Evolutionary conservation across 2,329 filamentous ascomycete genomes (phyloP), one percentile per base, ranked within the genome.

Genomic region (Hypoxylon sp.): DNA sequence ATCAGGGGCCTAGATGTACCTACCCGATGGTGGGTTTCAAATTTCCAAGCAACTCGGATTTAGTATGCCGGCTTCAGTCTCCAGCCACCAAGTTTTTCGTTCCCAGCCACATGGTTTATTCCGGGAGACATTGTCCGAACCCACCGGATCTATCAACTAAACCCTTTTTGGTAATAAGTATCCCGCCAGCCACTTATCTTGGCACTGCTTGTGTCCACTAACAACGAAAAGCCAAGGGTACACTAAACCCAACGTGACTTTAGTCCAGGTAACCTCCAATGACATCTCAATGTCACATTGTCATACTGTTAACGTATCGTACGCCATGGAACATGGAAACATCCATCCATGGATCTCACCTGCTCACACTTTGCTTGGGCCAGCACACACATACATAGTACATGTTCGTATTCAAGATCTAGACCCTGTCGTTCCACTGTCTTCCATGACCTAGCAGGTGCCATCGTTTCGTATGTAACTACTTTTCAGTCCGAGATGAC

Each of bases 381-480:
- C 64, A 65, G 28, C 67, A 55, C 64, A 70, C 58, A 65, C 58
- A 25, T 50, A 56, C 25, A 25, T 25, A 5, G 6, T 28, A 28
- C 65, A 64, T 60, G 43, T 21, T 68, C 61, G 65, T 68, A 63
- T 72, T 65, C 62, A 10, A 56, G 41, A 52, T 32, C 64, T 34
- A 48, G 57, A 49, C 66, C 69, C 46, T 67, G 58, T 63, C 51
- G 43, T 70, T 30, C 64, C 59, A 61, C 55, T 46, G 10, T 58
- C 32, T 57, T 58, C 46, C 38, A 49, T 60, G 60, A 28, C 32
- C 48, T 57, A 11, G 51, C 51, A 25, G 50, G 25, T 51, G 57
- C 41, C 36, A 14, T 52, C 60, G 51, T 48, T 60, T 43, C 38
- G 17, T 43, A 43, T 7, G 7, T 43, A 43, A 19, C 7, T 43